Conservation (phyloP, 139 green algal species). For the Coelastrella sp. region DNA sequence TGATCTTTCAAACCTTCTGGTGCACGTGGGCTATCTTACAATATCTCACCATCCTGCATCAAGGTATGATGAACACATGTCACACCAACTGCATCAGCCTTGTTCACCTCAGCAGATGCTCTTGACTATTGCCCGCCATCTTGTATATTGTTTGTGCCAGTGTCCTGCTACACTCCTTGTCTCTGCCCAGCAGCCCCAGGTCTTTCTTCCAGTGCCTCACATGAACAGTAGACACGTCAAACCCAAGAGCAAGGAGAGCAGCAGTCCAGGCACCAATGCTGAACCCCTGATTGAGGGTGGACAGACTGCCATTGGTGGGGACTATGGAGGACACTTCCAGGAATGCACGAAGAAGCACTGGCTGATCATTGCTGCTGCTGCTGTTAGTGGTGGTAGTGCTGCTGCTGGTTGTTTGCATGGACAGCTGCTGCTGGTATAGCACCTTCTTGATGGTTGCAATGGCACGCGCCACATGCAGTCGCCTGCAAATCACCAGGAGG, state of each 20-base stretch:
- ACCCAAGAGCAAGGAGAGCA: slow-evolving; percentile 59
- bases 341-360: slow-evolving; percentile 50
- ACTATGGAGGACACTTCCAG: slow-evolving; percentile 62
- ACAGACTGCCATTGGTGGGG: slow-evolving; percentile 66
- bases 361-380: neutral
- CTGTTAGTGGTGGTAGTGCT: neutral
- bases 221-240: slow-evolving; percentile 60
- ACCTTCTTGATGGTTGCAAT: neutral
- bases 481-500: slow-evolving; percentile 22
- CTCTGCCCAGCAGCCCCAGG: slow-evolving; percentile 63
- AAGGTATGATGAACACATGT: no score
- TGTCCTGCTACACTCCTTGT: slow-evolving; percentile 73
- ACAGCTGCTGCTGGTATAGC: neutral
- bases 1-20: no score
- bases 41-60: no score
- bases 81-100: no score
- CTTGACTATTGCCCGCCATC: neutral
- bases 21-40: no score
- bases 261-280: slow-evolving; percentile 68
- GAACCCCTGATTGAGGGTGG: slow-evolving; percentile 30
- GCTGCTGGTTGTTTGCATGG: neutral
- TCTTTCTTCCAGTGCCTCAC: slow-evolving; percentile 72
- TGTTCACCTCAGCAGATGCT: slow-evolving; percentile 27
- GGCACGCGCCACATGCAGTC: neutral
- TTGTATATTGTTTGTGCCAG: slow-evolving; percentile 54